Evolutionary conservation across 768 basidiomycete genomes (phyloP), one percentile per base, ranked within the genome.

Genomic region (Kwoniella pini): DNA sequence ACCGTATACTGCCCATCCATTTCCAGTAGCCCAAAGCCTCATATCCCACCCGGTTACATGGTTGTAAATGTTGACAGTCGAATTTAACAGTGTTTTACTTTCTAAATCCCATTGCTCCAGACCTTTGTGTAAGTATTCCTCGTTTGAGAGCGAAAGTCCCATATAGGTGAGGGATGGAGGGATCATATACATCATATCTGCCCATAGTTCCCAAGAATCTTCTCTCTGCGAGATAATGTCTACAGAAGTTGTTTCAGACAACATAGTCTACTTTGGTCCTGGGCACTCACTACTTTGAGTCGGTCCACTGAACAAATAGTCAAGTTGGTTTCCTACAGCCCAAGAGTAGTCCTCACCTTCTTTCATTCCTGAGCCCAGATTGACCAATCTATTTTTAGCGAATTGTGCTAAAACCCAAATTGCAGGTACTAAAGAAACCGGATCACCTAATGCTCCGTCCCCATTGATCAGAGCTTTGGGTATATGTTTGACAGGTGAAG

Each of bases 161-260:
- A 65, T 17, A 49, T 56, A 65, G 3, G 64, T 46, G 5, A 50
- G 27, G 9, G 54, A 57, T 19, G 64, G 64, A 3, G 64, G 60
- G 19, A 65, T 56, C 64, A 65, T 65, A 27, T 60, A 65, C 11
- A 54, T 60, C 54, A 56, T 55, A 28, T 65, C 64, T 27, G 64
- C 36, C 64, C 64, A 65, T 21, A 57, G 15, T 53, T 60, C 52
- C 26, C 54, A 60, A 42, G 39, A 11, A 22, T 33, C 50, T 45
- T 65, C 64, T 36, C 64, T 45, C 51, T 60, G 57, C 11, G 58
- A 60, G 21, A 65, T 65, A 4, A 57, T 65, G 2, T 50, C 64
- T 60, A 46, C n/a, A n/a, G n/a, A n/a, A n/a, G n/a, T n/a, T n/a
- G n/a, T n/a, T n/a, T n/a, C n/a, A n/a, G n/a, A n/a, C n/a, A n/a